A percentile compares a stretch with the other conserved stretches of the same genome.
These are phyloP conservation scores for Claviceps arundinis DNA, from an alignment of 2,329 filamentous ascomycete genomes.

Conservation along the genomic window DNA sequence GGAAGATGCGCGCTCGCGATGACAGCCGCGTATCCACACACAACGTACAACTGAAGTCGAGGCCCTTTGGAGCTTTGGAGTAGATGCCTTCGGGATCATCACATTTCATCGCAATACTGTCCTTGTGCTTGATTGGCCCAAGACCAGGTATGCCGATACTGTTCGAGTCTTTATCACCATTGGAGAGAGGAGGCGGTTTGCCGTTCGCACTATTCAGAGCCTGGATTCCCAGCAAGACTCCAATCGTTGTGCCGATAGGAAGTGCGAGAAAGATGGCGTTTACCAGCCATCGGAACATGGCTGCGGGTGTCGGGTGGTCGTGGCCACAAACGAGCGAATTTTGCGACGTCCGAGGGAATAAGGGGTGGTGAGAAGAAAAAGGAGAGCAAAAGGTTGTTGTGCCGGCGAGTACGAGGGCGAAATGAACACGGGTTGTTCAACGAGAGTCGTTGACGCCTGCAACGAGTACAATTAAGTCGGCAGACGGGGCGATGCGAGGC, in stretches of 20 bases:
- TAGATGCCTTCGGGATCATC: slow-evolving; percentile 31
- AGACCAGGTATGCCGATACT: slow-evolving; percentile 4
- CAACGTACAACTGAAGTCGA: slow-evolving; percentile 33
- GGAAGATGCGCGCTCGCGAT: neutral
- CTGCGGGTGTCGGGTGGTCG: slow-evolving; percentile 1
- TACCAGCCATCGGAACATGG: slow-evolving; percentile 32
- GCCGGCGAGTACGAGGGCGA: neutral
- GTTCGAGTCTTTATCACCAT: slow-evolving; percentile 8
- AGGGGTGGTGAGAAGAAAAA: neutral
- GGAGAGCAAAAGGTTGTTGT: neutral
- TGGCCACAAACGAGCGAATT: neutral
- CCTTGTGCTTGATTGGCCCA: slow-evolving; percentile 16
- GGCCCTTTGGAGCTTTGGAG: slow-evolving; percentile 25
- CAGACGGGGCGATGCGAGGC: too few relatives aligned
- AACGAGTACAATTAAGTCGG: neutral
- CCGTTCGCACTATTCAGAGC: slow-evolving; percentile 28
- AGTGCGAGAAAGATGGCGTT: slow-evolving; percentile 36
- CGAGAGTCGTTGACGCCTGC: neutral
- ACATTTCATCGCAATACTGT: slow-evolving; percentile 25
- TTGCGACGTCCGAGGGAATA: neutral
- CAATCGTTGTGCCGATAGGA: slow-evolving; percentile 35
- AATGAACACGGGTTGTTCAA: neutral
- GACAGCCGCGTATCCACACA: neutral
- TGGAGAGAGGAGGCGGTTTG: slow-evolving; percentile 28
- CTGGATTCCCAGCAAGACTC: slow-evolving; percentile 35